phyloP scores from a whole-genome alignment of 192 early-diverging fungal species.

The Spizellomyces sp. region DNA sequence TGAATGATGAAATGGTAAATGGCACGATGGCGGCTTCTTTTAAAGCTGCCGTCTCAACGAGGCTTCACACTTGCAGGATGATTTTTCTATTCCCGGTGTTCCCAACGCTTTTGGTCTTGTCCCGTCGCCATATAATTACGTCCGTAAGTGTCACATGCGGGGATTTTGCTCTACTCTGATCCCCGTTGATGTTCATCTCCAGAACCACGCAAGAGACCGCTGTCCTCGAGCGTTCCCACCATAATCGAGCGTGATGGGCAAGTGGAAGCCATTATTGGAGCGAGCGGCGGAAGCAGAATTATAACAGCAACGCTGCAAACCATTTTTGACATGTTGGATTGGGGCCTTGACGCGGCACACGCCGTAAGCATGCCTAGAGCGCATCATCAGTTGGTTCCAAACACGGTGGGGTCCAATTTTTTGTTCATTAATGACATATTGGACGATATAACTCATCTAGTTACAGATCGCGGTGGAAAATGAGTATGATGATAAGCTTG shows the following conservation, averaged over 20 bases:
- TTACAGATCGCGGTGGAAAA: slow-evolving; percentile 27
- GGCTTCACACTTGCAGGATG: slow-evolving; percentile 49
- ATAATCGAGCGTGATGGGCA: slow-evolving; percentile 68
- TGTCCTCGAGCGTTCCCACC: slow-evolving; percentile 68
- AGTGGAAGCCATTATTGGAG: slow-evolving; percentile 75
- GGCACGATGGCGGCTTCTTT: neutral
- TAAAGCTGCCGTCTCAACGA: slow-evolving; percentile 1
- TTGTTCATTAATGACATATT: neutral
- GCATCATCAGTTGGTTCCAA: slow-evolving; percentile 91
- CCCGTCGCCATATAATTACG: slow-evolving; percentile 85
- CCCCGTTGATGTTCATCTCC: slow-evolving; percentile 10
- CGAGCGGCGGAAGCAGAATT: slow-evolving; percentile 84
- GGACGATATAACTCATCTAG: slow-evolving; percentile 12
- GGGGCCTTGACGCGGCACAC: slow-evolving; percentile 60
- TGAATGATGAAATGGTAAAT: slow-evolving; percentile 89
- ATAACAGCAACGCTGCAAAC: slow-evolving; percentile 74
- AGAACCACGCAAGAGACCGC: slow-evolving; percentile 81
- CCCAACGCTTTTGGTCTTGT: slow-evolving; percentile 71
- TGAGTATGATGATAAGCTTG: slow-evolving; percentile 12
- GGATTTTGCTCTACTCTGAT: neutral
- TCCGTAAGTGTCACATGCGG: slow-evolving; percentile 36
- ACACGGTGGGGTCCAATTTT: slow-evolving; percentile 42
- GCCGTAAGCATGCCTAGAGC: slow-evolving; percentile 76
- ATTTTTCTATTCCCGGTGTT: slow-evolving; percentile 70
- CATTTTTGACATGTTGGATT: slow-evolving; percentile 77